A percentile compares a stretch with the other conserved stretches of the same genome.
phyloP scores from a whole-genome alignment of 202 grass and related monocot species.

The Zizania palustris region DNA sequence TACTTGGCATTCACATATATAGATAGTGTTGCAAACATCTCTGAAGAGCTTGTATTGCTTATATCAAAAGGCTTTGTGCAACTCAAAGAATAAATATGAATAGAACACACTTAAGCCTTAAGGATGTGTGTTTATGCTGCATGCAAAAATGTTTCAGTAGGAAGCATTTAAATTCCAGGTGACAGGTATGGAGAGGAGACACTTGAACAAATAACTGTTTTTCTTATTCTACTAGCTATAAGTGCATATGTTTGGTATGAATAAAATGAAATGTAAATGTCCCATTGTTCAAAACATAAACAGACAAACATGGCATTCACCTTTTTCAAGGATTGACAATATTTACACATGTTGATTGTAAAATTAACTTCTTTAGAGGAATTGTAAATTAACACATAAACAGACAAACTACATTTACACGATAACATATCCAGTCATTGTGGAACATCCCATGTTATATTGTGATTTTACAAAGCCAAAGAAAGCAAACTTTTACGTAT shows the following conservation, averaged over 20 bases:
- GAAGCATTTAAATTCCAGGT: slow-evolving; percentile 4
- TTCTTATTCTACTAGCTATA: slow-evolving; percentile 5
- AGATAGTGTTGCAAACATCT: neutral
- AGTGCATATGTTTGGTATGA: neutral
- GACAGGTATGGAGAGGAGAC: slow-evolving; percentile 22
- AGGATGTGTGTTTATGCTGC: neutral
- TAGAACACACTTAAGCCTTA: slow-evolving; percentile 10
- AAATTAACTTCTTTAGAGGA: neutral
- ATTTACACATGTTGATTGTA: neutral
- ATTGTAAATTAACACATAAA: neutral
- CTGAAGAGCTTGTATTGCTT: neutral
- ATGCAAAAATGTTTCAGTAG: slow-evolving; percentile 21
- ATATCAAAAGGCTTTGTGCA: slow-evolving; percentile 20
- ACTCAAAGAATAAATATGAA: neutral
- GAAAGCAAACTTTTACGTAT: neutral
- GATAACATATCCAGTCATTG: neutral
- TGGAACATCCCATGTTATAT: neutral
- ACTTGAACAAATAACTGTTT: neutral
- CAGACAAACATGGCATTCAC: neutral
- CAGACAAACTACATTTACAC: neutral
- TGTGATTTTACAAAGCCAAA: neutral
- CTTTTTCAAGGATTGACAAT: neutral
- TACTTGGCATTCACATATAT: slow-evolving; percentile 3
- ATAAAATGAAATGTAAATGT: neutral
- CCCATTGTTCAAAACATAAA: neutral